These are phyloP conservation scores for Fusarium protoensiforme DNA, from an alignment of 2,329 filamentous ascomycete genomes.

Conservation along the genomic window DNA sequence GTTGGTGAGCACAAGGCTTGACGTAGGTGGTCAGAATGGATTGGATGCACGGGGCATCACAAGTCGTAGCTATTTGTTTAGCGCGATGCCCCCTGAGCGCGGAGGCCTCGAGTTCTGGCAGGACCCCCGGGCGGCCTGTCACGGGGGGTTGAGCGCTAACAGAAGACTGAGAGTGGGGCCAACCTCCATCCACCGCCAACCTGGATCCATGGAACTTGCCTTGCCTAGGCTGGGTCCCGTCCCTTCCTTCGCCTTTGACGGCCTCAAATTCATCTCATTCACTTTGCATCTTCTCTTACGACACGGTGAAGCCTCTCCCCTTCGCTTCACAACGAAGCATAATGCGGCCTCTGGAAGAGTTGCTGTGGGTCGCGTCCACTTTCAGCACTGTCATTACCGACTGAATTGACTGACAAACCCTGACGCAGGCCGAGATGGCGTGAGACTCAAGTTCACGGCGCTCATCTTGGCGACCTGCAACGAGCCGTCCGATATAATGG, in stretches of 20 bases:
- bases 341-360: conserved; percentile 54
- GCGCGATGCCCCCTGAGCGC: conserved; percentile 30
- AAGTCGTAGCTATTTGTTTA: conserved; percentile 14
- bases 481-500: conserved; percentile 71
- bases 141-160: conserved; percentile 7
- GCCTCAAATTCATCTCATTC: conserved; percentile 5
- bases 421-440: conserved; percentile 73
- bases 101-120: conserved; percentile 4
- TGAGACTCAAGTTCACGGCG: conserved; percentile 67
- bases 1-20: neutral
- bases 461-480: conserved; percentile 70
- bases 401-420: conserved; percentile 38
- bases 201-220: neutral
- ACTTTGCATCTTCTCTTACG: neutral
- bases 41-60: neutral
- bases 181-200: conserved; percentile 8
- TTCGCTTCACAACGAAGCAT: conserved; percentile 12
- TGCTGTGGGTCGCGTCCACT: conserved; percentile 46
- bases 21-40: conserved; percentile 4
- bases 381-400: neutral
- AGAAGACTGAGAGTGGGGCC: conserved; percentile 29
- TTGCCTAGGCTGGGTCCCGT: conserved; percentile 1
- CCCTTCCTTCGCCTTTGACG: conserved; percentile 25
- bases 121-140: conserved; percentile 5
- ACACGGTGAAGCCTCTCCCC: neutral